Evolutionary conservation across 2,329 filamentous ascomycete genomes (phyloP), one percentile per base, ranked within the genome.

Genomic region (Fusarium marasasianum): DNA sequence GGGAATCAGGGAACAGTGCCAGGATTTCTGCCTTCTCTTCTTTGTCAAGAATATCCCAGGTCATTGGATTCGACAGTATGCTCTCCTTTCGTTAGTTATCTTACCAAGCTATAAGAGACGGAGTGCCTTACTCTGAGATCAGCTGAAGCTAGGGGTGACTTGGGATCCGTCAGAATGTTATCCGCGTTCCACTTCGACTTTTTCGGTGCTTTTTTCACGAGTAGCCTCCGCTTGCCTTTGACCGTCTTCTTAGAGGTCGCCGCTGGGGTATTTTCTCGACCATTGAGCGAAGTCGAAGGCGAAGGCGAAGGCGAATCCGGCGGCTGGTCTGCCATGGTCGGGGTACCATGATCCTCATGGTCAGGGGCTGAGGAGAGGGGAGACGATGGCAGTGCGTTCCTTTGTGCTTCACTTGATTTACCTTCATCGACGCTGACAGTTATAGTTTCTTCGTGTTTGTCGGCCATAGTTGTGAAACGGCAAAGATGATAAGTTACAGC

Each of bases 91-190:
- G 29, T 63, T 51, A 31, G 59, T 63, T 60, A 62, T 24, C 33
- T 33, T 18, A 26, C 40, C 26, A 41, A 31, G 10, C n/a, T 29
- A 26, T 11, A 22, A 31, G 22, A 54, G 31, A 17, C 20, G 12
- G 13, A 11, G 35, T 8, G 51, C 20, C 61, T 55, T 63, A 84
- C 83, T 59, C 83, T 77, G 17, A 85, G 71, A 62, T 85, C 81
- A 11, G 82, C 82, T 22, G 74, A 79, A 22, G 82, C 83, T 3
- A 85, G 72, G 33, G 83, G 83, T 5, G 83, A 85, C 35, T 81
- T 83, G 3, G 79, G 69, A 51, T 84, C 79, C 15, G 78, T 81
- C 24, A 84, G 72, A 29, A 84, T 79, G 22, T 76, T 81, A 20
- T 83, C 80, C 8, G 79, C 71, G 31, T 79, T 78, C 83, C 83